Base-by-base conservation (phyloP, 1,284 basidiomycete genomes). In the Fomitopsis schrenkii region DNA sequence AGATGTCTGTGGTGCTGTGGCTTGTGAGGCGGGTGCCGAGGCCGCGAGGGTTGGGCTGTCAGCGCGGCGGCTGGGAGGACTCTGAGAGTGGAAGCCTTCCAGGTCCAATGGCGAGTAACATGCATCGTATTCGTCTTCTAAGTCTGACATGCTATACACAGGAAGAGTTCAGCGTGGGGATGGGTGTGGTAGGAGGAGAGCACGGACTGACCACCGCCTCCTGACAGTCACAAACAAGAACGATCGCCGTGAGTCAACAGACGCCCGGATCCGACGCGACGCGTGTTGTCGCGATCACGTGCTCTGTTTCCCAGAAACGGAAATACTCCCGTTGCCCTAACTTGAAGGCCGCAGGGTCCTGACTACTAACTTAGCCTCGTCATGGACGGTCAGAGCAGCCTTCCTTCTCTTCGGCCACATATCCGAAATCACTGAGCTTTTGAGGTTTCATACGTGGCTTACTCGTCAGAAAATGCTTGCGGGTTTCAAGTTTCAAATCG, bases 71-170 rank as follows among this genome's bases (percentile, higher is more conserved):
- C 22, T 33, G 54, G 33, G n/a, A 38, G 36, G 45, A 26, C 22
- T 38, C 35, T 54, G 40, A 22, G 58, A 44, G 58, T 42, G 17
- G 50, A 52, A 19, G 36, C 48, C 62, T 28, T 59, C 46, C 33
- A 63, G 41, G 22, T 63, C 62, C 46, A 56, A 30, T 15, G 61
- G 61, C 17, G 52, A 53, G 45, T 63, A 58, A 50, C 40, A 63
- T 17, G 35, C 48, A 58, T 57, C 62, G 44, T 63, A 63, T 54
- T 63, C 61, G 44, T 62, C 62, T 26, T 60, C 62, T 33, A 38
- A 35, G 30, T 56, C 58, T 55, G 57, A 58, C 60, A 61, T 61
- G 22, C 60, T 61, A 28, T 8, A 55, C 28, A 22, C 48, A 12
- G 28, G 5, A 28, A 26, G 19, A 46, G 26, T 28, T 26, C 26